Evolutionary conservation across 345 rosid species (phyloP).

Genomic region (Bruguiera parviflora): DNA sequence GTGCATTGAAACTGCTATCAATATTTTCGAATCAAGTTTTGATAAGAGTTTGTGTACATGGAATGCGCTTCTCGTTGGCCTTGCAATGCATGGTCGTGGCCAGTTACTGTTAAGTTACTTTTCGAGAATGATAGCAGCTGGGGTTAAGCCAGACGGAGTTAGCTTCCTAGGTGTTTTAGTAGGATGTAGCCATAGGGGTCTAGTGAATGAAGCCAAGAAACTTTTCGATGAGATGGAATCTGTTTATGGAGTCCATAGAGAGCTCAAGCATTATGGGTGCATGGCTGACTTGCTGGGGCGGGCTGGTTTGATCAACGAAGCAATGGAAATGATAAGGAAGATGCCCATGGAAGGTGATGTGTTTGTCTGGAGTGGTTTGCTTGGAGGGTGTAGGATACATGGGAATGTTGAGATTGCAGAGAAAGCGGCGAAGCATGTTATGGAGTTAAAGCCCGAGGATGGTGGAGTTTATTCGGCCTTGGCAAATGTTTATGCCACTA

Average conservation of each 20-base stretch:
- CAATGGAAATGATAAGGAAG: slow-evolving; percentile 47
- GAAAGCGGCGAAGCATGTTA: slow-evolving; percentile 60
- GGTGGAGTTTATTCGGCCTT: slow-evolving; percentile 67
- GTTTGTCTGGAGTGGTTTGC: slow-evolving; percentile 68
- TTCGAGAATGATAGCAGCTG: slow-evolving; percentile 42
- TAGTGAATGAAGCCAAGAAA: slow-evolving; percentile 53
- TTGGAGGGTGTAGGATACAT: slow-evolving; percentile 73
- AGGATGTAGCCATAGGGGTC: slow-evolving; percentile 75
- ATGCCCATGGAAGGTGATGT: slow-evolving; percentile 58
- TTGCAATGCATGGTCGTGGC: slow-evolving; percentile 65
- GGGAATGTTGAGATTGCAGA: slow-evolving; percentile 64
- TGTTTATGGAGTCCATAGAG: slow-evolving; percentile 37
- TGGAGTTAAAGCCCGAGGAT: slow-evolving; percentile 57
- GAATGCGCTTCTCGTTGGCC: slow-evolving; percentile 72
- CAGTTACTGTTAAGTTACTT: slow-evolving; percentile 42
- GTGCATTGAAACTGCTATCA: slow-evolving; percentile 40
- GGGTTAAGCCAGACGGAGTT: slow-evolving; percentile 56
- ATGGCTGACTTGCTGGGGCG: slow-evolving; percentile 76
- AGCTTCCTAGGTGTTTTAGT: slow-evolving; percentile 56
- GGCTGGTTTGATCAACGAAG: slow-evolving; percentile 64
- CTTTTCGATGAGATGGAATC: slow-evolving; percentile 56
- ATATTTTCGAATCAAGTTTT: slow-evolving; percentile 41
- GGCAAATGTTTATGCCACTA: slow-evolving; percentile 62
- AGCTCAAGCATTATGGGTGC: slow-evolving; percentile 69
- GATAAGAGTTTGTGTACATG: slow-evolving; percentile 51